Conservation (phyloP, 2,329 filamentous ascomycete genomes). For the Talaromyces sp. region DNA sequence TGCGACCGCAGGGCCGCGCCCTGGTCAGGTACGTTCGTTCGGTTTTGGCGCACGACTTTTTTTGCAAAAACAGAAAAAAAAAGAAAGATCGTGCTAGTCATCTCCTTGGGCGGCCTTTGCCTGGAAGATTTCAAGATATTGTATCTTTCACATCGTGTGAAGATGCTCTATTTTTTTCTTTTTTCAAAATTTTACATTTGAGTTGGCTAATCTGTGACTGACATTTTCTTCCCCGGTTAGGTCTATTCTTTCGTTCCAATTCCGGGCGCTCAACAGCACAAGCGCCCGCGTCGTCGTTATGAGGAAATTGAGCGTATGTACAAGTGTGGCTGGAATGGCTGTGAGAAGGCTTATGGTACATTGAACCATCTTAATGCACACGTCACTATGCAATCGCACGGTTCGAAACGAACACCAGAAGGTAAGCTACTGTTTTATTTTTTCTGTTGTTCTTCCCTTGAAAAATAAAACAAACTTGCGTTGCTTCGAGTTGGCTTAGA, state of each 20-base stretch:
- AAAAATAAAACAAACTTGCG: background rate
- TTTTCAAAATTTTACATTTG: background rate
- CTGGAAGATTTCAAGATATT: background rate
- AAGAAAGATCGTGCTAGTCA: slow-evolving; percentile 11
- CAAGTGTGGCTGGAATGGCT: slow-evolving; percentile 97
- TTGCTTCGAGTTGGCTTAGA: background rate
- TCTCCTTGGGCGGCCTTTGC: slow-evolving; percentile 11
- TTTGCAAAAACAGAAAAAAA: slow-evolving; percentile 1
- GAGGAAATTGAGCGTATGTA: slow-evolving; percentile 99
- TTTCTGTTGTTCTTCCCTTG: background rate
- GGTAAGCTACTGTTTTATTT: slow-evolving; percentile 57
- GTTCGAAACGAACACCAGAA: slow-evolving; percentile 90
- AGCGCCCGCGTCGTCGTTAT: slow-evolving; percentile 85
- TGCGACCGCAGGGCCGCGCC: slow-evolving; percentile 55
- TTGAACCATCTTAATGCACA: slow-evolving; percentile 96
- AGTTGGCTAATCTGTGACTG: slow-evolving; percentile 6
- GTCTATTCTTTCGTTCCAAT: slow-evolving; percentile 98
- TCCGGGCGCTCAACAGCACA: slow-evolving; percentile 93
- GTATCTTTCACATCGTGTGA: background rate
- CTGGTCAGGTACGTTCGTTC: slow-evolving; percentile 55
- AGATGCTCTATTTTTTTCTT: background rate
- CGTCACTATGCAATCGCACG: slow-evolving; percentile 98
- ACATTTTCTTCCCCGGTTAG: slow-evolving; percentile 41
- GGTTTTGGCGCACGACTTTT: slow-evolving; percentile 27
- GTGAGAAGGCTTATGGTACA: slow-evolving; percentile 97